phyloP scores from a whole-genome alignment of 2,329 filamentous ascomycete species.

The Aspergillus cejpii region DNA sequence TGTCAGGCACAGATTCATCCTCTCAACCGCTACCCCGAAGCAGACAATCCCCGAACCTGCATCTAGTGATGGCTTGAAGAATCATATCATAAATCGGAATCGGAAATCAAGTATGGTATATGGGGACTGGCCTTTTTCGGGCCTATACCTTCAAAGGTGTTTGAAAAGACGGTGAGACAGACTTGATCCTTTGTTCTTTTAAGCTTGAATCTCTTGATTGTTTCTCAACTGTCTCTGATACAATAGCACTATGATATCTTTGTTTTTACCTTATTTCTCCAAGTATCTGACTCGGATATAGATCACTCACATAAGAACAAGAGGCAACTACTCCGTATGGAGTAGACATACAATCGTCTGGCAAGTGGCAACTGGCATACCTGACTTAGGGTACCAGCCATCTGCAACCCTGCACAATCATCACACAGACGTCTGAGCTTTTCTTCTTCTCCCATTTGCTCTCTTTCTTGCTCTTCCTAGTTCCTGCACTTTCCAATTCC shows the following conservation, averaged over 20 bases:
- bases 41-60: neutral
- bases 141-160: neutral
- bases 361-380: too few species aligned
- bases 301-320: too few species aligned
- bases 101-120: too few species aligned
- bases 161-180: neutral
- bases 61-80: neutral
- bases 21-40: neutral
- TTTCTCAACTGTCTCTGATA: neutral
- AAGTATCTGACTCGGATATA: too few species aligned
- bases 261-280: too few species aligned
- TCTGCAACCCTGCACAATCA: constrained; percentile 2
- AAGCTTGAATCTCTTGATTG: neutral
- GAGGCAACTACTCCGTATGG: too few species aligned
- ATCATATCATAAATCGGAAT: neutral
- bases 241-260: neutral
- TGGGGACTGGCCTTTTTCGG: neutral
- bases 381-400: too few species aligned
- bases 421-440: constrained; percentile 2
- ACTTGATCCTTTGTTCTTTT: neutral
- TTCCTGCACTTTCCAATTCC: constrained; percentile 3
- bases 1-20: neutral
- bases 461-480: neutral
- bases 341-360: too few species aligned
- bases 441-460: constrained; percentile 9